These are phyloP conservation scores for Drechmeria coniospora DNA, from an alignment of 2,329 filamentous ascomycete species.

Conservation along the genomic window DNA sequence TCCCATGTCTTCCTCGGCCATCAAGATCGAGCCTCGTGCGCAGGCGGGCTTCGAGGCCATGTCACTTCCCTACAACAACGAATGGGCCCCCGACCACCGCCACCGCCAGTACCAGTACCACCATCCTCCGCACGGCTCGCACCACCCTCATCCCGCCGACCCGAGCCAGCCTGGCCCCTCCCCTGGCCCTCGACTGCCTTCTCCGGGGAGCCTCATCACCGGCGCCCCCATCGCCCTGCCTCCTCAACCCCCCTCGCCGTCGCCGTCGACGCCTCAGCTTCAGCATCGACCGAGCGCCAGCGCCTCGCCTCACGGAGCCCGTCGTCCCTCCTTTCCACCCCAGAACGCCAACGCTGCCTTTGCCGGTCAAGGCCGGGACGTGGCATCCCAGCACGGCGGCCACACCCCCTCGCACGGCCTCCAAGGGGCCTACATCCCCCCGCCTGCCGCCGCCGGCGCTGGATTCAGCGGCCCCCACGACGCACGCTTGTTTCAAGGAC, in stretches of 20 bases:
- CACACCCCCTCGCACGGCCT: background rate
- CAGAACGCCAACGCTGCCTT: no score
- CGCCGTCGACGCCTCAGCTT: conserved; percentile 1
- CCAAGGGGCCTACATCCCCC: background rate
- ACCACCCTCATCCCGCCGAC: conserved; percentile 12
- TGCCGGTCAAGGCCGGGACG: background rate
- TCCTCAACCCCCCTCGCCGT: conserved; percentile 4
- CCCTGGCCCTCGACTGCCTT: conserved; percentile 12
- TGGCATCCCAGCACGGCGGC: background rate
- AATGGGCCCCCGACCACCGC: conserved; percentile 9
- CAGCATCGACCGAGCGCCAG: background rate
- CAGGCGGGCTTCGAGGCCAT: conserved; percentile 8
- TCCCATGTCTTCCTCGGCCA: conserved; percentile 9
- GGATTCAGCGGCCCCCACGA: background rate
- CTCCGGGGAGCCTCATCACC: conserved; percentile 10
- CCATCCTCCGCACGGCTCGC: background rate
- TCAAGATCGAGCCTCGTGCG: conserved; percentile 7
- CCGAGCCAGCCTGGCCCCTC: conserved; percentile 12
- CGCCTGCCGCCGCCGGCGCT: background rate
- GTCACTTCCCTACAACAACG: conserved; percentile 10
- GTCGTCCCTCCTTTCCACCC: conserved; percentile 1
- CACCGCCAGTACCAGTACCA: background rate
- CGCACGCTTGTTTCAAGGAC: no score
- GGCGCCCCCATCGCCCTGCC: conserved; percentile 5
- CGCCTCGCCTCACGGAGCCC: background rate